Percentiles rank a stretch among this genome's conserved stretches.
These are phyloP conservation scores for Xylaria grammica DNA, from an alignment of 495 filamentous ascomycete genomes.

Conservation along the genomic window DNA sequence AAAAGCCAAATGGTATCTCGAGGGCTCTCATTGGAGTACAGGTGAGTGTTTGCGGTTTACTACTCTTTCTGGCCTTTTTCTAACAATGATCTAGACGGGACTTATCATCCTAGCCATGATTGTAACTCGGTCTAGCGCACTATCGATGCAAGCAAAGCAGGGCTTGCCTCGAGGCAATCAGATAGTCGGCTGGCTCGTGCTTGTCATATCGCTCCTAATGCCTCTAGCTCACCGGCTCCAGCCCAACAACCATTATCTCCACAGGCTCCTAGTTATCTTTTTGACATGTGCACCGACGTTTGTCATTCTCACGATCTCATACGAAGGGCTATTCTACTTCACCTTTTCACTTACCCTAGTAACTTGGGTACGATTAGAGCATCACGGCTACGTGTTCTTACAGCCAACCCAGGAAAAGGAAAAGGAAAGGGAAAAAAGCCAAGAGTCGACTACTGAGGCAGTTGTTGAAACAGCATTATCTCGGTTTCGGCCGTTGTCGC, in stretches of 20 bases:
- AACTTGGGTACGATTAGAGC: slow-evolving; percentile 89
- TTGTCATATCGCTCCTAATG: slow-evolving; percentile 81
- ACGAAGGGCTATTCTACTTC: slow-evolving; percentile 96
- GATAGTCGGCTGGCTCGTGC: slow-evolving; percentile 80
- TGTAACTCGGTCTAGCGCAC: slow-evolving; percentile 81
- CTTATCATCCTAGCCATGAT: slow-evolving; percentile 82
- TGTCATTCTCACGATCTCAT: slow-evolving; percentile 95
- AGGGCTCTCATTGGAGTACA: slow-evolving; percentile 53
- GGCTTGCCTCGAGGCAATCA: slow-evolving; percentile 93
- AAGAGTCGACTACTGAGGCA: slow-evolving; percentile 28
- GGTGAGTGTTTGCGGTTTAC: slow-evolving; percentile 26
- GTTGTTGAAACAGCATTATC: slow-evolving; percentile 18
- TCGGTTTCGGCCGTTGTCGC: slow-evolving; percentile 72
- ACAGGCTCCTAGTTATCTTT: slow-evolving; percentile 88
- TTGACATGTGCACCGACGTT: slow-evolving; percentile 92
- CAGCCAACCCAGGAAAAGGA: slow-evolving; percentile 37
- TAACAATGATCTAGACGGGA: slow-evolving; percentile 62
- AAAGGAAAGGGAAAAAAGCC: slow-evolving; percentile 29
- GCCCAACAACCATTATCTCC: slow-evolving; percentile 87
- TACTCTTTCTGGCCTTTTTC: slow-evolving; percentile 9
- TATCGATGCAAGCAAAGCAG: slow-evolving; percentile 81
- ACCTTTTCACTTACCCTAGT: slow-evolving; percentile 83
- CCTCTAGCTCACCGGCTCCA: slow-evolving; percentile 82
- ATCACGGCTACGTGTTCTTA: slow-evolving; percentile 69
- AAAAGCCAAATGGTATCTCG: slow-evolving; percentile 36